A percentile compares a stretch with the other conserved stretches of the same genome.
Evolutionary conservation across 805 yeast genomes (phyloP).

Genomic region (Saccharomycopsis fodiens): DNA sequence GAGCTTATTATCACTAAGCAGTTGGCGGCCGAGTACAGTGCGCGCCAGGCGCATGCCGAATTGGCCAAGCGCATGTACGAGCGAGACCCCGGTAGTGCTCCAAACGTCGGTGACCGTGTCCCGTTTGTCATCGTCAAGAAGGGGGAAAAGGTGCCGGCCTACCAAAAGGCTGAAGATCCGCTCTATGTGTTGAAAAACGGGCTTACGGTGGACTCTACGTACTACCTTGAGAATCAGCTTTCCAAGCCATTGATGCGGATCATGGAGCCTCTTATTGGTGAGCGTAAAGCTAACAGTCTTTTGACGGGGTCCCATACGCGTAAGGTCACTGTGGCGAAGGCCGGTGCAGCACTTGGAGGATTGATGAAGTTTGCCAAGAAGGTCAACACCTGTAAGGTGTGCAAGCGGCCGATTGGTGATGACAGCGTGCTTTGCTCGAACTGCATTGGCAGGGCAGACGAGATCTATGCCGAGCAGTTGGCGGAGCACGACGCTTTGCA

Average conservation of each 20-base stretch:
- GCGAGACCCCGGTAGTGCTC: conserved; percentile 97
- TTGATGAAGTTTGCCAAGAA: conserved; percentile 87
- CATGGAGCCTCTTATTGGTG: conserved; percentile 92
- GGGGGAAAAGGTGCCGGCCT: conserved; percentile 73
- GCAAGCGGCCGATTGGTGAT: conserved; percentile 68
- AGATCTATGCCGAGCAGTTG: conserved; percentile 72
- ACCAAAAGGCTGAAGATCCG: conserved; percentile 97
- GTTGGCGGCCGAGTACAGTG: conserved; percentile 85
- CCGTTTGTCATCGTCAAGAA: conserved; percentile 89
- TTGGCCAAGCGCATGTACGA: conserved; percentile 92
- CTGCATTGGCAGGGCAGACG: conserved; percentile 68
- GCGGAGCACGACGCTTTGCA: conserved; percentile 76
- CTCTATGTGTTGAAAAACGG: conserved; percentile 86
- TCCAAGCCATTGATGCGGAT: conserved; percentile 90
- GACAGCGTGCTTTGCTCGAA: conserved; percentile 76
- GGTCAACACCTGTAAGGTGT: conserved; percentile 80
- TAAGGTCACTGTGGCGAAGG: conserved; percentile 57
- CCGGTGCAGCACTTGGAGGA: conserved; percentile 51
- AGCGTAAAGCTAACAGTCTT: conserved; percentile 68
- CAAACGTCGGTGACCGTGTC: conserved; percentile 94
- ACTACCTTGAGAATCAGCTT: conserved; percentile 86
- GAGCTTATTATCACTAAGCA: conserved; percentile 92
- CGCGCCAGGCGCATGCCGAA: conserved; percentile 96
- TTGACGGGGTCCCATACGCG: conserved; percentile 81
- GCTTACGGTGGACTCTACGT: conserved; percentile 88